Base-by-base conservation (phyloP, 2,329 filamentous ascomycete genomes). In the Decorospora gaudefroyi region DNA sequence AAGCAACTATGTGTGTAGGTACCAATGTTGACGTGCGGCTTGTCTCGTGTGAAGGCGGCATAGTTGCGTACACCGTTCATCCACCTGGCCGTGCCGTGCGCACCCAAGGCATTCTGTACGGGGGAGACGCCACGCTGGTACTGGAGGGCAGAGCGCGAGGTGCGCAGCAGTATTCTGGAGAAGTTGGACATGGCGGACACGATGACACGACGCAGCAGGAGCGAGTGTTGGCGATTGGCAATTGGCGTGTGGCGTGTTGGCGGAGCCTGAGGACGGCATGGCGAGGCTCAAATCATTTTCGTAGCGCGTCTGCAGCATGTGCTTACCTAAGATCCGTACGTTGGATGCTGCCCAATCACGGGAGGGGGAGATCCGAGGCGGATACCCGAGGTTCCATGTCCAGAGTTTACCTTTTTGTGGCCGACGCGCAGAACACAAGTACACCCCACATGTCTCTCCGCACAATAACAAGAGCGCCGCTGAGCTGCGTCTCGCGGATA, bases 1-100 rank as follows among this genome's bases (percentile, higher is more conserved):
- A 4, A 10, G 8, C 0, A 19, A 8, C 15, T 22, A 11, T 4
- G 1, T 34, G n/a, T 6, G 18, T 8, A 48, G 78, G 60, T 79
- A 88, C 93, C 93, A 69, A 99, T 93, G 78, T 99, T 99, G 59
- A 99, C 92, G 74, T 99, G 93, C 48, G 93, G 93, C 82, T 99
- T 99, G 70, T 80, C 85, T 70, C 93, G 85, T 81, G 95, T 84
- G 71, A 87, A 99, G 54, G 72, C 80, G 46, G 82, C 83, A 70
- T 85, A 80, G 61, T 76, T 76, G 71, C 82, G 76, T 55, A 81
- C 79, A 65, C 85, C 75, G 74, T 84, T 85, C 66, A 86, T 76
- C 60, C 85, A 78, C 53, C 82, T 80, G 59, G 80, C 78, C 57
- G 79, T 78, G 68, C 81, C 83, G 72, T 84, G 81, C 59, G 76